Conservation (phyloP, 2,329 filamentous ascomycete genomes). For the Colletotrichum sp. region DNA sequence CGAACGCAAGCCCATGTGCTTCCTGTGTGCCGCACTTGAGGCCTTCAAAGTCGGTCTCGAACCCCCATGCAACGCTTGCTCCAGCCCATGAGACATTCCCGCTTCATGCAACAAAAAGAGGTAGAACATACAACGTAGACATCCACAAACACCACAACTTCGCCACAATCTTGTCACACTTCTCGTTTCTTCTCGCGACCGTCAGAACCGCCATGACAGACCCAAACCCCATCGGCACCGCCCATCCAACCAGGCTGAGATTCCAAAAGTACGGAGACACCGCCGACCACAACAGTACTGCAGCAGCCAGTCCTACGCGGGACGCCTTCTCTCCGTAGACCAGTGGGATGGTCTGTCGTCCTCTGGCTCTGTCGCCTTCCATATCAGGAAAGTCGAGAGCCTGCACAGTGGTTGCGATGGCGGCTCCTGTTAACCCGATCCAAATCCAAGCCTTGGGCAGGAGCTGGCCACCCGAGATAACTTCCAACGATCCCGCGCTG, state of each 20-base stretch:
- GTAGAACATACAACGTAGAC: conserved; percentile 23
- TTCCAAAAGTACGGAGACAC: not conserved
- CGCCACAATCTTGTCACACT: conserved; percentile 25
- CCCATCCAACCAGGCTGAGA: not conserved
- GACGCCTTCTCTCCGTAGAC: conserved; percentile 26
- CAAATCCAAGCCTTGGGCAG: conserved; percentile 22
- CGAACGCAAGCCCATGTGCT: not conserved
- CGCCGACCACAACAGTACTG: conserved; percentile 14
- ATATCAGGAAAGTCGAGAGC: conserved; percentile 28
- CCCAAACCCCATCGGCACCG: not conserved
- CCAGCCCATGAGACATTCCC: not conserved
- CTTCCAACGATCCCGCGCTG: conserved; percentile 28
- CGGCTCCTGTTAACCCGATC: conserved; percentile 24
- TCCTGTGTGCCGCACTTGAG: not conserved
- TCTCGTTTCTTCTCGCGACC: conserved; percentile 19
- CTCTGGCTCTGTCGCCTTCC: conserved; percentile 30
- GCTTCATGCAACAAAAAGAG: not conserved
- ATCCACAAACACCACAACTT: conserved; percentile 30
- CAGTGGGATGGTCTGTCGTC: conserved; percentile 29
- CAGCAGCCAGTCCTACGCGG: conserved; percentile 17
- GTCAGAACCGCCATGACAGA: conserved; percentile 15
- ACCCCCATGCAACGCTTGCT: not conserved
- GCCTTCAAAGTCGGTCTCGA: not conserved
- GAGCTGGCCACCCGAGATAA: conserved; percentile 14
- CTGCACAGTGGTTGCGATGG: conserved; percentile 31